phyloP scores from a whole-genome alignment of 148 eudicot genomes.

The Cornus suecica region DNA sequence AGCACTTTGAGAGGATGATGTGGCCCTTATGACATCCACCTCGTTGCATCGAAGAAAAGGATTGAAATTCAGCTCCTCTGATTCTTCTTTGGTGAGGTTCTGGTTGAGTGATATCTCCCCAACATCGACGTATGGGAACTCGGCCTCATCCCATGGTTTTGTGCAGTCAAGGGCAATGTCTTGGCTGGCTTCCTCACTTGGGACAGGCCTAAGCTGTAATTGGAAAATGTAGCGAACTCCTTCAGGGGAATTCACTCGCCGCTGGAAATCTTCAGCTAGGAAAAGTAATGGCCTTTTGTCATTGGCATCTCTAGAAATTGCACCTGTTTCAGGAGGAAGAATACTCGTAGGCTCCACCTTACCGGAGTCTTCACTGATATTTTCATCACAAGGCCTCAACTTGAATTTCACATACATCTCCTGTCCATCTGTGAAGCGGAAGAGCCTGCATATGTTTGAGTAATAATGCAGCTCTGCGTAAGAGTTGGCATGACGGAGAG shows the following conservation, averaged over 20 bases:
- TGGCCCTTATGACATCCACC: slow-evolving; percentile 44
- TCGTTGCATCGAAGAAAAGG: slow-evolving; percentile 41
- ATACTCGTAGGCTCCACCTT: slow-evolving; percentile 42
- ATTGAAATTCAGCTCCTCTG: slow-evolving; percentile 43
- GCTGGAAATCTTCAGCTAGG: slow-evolving; percentile 45
- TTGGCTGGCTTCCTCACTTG: slow-evolving; percentile 24
- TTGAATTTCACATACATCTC: slow-evolving; percentile 58
- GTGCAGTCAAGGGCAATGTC: slow-evolving; percentile 50
- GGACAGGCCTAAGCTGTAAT: slow-evolving; percentile 33
- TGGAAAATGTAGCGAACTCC: slow-evolving; percentile 45
- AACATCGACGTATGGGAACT: slow-evolving; percentile 37
- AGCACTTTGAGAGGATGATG: slow-evolving; percentile 50
- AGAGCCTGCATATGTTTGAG: slow-evolving; percentile 49
- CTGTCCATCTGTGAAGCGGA: slow-evolving; percentile 45
- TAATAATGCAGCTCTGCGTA: slow-evolving; percentile 45
- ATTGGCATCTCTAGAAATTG: slow-evolving; percentile 38
- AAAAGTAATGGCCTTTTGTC: slow-evolving; percentile 49
- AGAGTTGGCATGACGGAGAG: slow-evolving; percentile 36
- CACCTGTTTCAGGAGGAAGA: slow-evolving; percentile 59
- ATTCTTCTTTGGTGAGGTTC: slow-evolving; percentile 25
- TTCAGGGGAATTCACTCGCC: slow-evolving; percentile 35
- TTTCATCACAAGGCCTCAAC: slow-evolving; percentile 38
- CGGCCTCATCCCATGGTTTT: slow-evolving; percentile 48
- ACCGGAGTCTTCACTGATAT: slow-evolving; percentile 36
- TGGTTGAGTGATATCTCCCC: slow-evolving; percentile 42